phyloP scores from a whole-genome alignment of 2,329 filamentous ascomycete species.

The Aspergillus pseudonomiae region DNA sequence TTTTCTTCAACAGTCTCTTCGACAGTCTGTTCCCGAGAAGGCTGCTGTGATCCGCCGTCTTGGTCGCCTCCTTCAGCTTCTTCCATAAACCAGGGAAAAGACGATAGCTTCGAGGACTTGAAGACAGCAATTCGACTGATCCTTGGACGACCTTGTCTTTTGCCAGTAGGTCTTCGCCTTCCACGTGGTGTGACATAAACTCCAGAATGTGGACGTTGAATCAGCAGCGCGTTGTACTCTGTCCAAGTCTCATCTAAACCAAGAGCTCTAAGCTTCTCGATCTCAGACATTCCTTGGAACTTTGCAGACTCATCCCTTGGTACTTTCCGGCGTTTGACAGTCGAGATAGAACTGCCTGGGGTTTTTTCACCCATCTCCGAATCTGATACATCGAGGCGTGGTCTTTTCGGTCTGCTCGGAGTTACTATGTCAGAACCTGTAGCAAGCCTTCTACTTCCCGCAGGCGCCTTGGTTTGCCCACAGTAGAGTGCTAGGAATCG shows the following conservation, averaged over 20 bases:
- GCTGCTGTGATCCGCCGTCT: constrained; percentile 8
- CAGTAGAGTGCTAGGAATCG: constrained; percentile 7
- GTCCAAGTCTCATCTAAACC: constrained; percentile 47
- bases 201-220: constrained; percentile 42
- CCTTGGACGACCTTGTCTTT: constrained; percentile 41
- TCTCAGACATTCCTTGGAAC: constrained; percentile 37
- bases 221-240: constrained; percentile 41
- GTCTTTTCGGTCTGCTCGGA: constrained; percentile 18
- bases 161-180: constrained; percentile 41
- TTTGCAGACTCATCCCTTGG: constrained; percentile 22
- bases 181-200: constrained; percentile 46
- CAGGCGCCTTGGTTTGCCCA: constrained; percentile 9
- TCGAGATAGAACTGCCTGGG: neutral
- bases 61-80: constrained; percentile 11
- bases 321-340: constrained; percentile 14
- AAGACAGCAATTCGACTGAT: constrained; percentile 45
- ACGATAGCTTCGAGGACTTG: constrained; percentile 35
- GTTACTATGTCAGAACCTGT: constrained; percentile 11
- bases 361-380: constrained; percentile 13
- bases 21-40: neutral
- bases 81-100: constrained; percentile 41
- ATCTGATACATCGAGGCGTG: constrained; percentile 14
- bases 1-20: neutral
- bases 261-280: constrained; percentile 42
- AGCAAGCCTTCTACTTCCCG: neutral